These are phyloP conservation scores for Hyphodiscus hymeniophilus DNA, from an alignment of 495 filamentous ascomycete species.

Conservation along the genomic window DNA sequence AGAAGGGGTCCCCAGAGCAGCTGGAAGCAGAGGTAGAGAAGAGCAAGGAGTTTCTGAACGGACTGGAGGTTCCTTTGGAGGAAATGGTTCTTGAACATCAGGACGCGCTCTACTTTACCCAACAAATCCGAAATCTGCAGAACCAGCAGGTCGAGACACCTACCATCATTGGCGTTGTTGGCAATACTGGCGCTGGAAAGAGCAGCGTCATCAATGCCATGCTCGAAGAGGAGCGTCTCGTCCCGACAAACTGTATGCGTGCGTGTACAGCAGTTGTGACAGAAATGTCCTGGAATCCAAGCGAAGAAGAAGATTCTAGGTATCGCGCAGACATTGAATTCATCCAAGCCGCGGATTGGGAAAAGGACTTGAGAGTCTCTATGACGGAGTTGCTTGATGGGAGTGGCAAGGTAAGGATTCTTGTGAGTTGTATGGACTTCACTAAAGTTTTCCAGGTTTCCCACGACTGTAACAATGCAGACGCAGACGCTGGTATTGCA, in stretches of 20 bases:
- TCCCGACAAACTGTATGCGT: constrained; percentile 13
- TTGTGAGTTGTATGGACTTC: constrained; percentile 18
- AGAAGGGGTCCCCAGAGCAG: constrained; percentile 25
- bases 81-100: constrained; percentile 8
- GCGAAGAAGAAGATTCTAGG: constrained; percentile 31
- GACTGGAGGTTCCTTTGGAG: constrained; percentile 22
- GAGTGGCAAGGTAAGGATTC: constrained; percentile 13
- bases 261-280: constrained; percentile 55
- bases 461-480: constrained; percentile 33
- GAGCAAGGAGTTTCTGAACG: constrained; percentile 28
- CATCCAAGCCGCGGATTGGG: constrained; percentile 47
- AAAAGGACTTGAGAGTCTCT: constrained; percentile 41
- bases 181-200: constrained; percentile 88
- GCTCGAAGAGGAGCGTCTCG: constrained; percentile 12
- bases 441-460: constrained; percentile 29
- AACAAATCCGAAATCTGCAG: constrained; percentile 24
- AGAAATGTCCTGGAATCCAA: constrained; percentile 54
- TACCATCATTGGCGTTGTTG: constrained; percentile 68
- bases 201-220: constrained; percentile 15
- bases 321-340: constrained; percentile 62
- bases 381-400: constrained; percentile 45
- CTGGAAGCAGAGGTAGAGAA: constrained; percentile 33
- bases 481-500: constrained; percentile 35
- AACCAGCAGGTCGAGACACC: constrained; percentile 4
- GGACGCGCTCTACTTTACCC: constrained; percentile 29